These are phyloP conservation scores for Waltiozyma sp. DNA, from an alignment of 1,139 yeast genomes.

Conservation along the genomic window DNA sequence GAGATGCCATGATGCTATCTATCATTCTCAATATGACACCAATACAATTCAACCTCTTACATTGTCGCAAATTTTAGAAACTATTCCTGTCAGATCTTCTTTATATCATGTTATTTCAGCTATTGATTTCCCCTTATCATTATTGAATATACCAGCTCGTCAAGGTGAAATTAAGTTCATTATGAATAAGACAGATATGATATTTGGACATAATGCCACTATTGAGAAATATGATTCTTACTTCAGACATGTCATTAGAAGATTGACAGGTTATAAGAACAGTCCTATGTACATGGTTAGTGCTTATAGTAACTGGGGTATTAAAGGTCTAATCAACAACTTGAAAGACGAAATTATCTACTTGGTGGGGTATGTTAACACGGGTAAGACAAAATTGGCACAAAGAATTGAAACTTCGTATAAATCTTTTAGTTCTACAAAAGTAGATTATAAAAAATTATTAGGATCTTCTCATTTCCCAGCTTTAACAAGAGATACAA, in stretches of 20 bases:
- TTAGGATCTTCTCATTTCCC: conserved; percentile 35
- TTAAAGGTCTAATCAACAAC: conserved; percentile 5
- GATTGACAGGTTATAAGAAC: conserved; percentile 9
- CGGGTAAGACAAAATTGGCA: conserved; percentile 65
- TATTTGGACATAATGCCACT: conserved; percentile 28
- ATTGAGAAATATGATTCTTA: conserved; percentile 32
- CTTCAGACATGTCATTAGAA: conserved; percentile 27
- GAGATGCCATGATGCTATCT: conserved; percentile 44
- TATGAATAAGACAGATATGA: conserved; percentile 48
- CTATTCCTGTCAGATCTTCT: conserved; percentile 38
- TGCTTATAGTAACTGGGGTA: conserved; percentile 16
- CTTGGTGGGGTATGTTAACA: conserved; percentile 62
- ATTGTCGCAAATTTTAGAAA: conserved; percentile 26
- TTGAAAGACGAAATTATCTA: conserved; percentile 32
- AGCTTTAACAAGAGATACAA: conserved; percentile 41
- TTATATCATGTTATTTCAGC: conserved; percentile 55
- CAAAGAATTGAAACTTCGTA: conserved; percentile 31
- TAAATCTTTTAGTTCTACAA: neutral
- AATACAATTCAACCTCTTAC: conserved; percentile 29
- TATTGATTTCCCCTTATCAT: conserved; percentile 58
- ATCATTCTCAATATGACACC: conserved; percentile 28
- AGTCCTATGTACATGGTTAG: conserved; percentile 10
- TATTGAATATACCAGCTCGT: conserved; percentile 28
- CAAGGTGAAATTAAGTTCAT: conserved; percentile 34
- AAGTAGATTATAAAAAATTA: conserved; percentile 5